Percentiles rank a stretch among this genome's conserved stretches.
Evolutionary conservation across 2,329 filamentous ascomycete genomes (phyloP).

Genomic region (Achaetomium macrosporum): DNA sequence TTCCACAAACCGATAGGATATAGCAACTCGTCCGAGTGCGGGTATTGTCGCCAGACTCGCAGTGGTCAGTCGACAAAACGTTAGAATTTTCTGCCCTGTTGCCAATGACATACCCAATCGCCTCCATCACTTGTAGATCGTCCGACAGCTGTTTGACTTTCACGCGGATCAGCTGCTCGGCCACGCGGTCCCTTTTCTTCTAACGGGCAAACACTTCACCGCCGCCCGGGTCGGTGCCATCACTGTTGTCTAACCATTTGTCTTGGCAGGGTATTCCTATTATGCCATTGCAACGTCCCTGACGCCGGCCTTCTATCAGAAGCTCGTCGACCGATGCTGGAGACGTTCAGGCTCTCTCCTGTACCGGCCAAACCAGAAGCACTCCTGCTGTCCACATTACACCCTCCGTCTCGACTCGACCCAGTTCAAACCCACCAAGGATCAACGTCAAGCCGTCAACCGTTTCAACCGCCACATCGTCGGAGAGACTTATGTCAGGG

Average conservation of each 20-base stretch:
- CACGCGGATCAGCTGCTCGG: background rate
- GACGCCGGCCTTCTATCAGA: conserved; percentile 63
- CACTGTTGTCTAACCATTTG: conserved; percentile 10
- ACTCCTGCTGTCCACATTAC: conserved; percentile 89
- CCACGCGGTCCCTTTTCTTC: background rate
- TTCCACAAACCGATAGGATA: conserved; percentile 37
- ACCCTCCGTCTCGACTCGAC: conserved; percentile 67
- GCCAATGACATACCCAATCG: conserved; percentile 1
- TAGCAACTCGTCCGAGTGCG: conserved; percentile 46
- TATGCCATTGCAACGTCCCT: conserved; percentile 59
- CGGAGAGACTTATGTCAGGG: conserved; percentile 61
- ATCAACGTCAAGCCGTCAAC: conserved; percentile 71
- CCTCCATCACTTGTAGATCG: background rate
- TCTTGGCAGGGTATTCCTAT: conserved; percentile 60
- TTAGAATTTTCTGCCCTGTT: conserved; percentile 28
- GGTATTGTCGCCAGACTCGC: conserved; percentile 45
- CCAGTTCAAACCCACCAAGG: conserved; percentile 59
- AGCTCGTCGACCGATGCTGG: conserved; percentile 69
- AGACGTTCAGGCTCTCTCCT: conserved; percentile 65
- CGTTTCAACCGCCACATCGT: conserved; percentile 64
- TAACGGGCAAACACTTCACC: background rate
- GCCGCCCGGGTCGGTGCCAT: background rate
- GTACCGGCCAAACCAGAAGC: conserved; percentile 71
- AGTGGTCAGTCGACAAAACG: conserved; percentile 47
- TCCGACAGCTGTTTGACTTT: background rate